Evolutionary conservation across 2,329 filamentous ascomycete genomes (phyloP), one percentile per base, ranked within the genome.

Genomic region (Phyllachora maydis): DNA sequence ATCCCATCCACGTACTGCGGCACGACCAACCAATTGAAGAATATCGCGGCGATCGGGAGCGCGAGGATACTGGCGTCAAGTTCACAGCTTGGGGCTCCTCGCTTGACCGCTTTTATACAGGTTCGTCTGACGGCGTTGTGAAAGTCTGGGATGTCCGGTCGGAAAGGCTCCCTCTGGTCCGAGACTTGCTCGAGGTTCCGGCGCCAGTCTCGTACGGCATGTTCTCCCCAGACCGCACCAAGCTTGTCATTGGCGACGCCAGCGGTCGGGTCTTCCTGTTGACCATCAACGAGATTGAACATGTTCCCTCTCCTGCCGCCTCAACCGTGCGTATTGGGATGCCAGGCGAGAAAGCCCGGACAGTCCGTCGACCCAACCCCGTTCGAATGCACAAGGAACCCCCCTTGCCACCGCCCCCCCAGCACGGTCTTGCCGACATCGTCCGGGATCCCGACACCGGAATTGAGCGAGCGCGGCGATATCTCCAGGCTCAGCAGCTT

Each of bases 81-180:
- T 71, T 73, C 32, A 58, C 57, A 0, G 56, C 64, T 4, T 73
- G 66, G 67, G 66, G 63, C 1, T 53, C 47, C 10, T 59, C 56
- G 0, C 39, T 49, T 0, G 60, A 67, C 26, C 52, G 65, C 0
- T 54, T 73, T 20, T 73, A 72, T 32, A 71, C 65, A 0, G 67
- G 66, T 1, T 64, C 62, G 0, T 70, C 66, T 2, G 67, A 73
- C 29, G 67, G 67, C 2, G 49, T 60, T 0, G 50, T 73, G 10
- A 70, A 65, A 29, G 62, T 65, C 3, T 73, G 67, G 67, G 64
- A 71, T 30, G 43, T 72, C 6, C 56, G 60, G 7, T 47, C 49
- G 21, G 35, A 23, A 23, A 42, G 32, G 14, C 38, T 46, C 24
- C 58, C 51, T 0, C 50, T 62, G 21, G 47, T 71, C 4, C 53